Evolutionary conservation across 228 moss, liverwort and hornwort genomes (phyloP), one percentile per base, ranked within the genome.

Genomic region (Sphagnum fallax): DNA sequence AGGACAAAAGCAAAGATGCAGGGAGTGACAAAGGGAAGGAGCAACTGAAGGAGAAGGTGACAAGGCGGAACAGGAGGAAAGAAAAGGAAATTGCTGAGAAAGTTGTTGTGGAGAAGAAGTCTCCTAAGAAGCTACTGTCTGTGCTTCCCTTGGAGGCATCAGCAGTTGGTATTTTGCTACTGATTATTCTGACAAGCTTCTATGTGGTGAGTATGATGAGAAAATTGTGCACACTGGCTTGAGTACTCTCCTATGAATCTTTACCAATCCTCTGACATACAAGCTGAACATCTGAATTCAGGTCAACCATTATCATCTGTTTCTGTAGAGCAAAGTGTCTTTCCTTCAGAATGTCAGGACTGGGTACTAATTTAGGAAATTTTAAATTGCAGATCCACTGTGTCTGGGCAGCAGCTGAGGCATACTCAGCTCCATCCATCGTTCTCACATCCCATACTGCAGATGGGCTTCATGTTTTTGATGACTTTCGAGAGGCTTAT

Each of bases 361-460:
- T 32, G 32, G 32, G 32, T 32, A 32, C 32, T 32, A 32, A 32
- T 32, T 32, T 32, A 32, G 32, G 32, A 32, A 32, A 32, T 55
- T 8, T 55, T 3, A 8, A 55, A 55, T 52, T 77, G 79, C 87
- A 98, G 97, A 78, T 98, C 73, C 98, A 98, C 76, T 98, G 92
- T 79, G 98, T 98, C 47, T 98, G 98, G 98, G 98, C 98, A 68
- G 98, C 98, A 50, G 98, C 98, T 51, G 98, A 98, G 70, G 98
- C 98, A 60, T 98, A 98, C 76, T 98, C 94, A 68, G 98, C 98
- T 68, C 98, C 98, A 49, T 98, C 98, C 10, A 93, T 98, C 66
- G 98, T 98, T 52, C 80, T 98, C 70, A 88, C 98, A 63, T 94
- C 94, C 16, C 90, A 84, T 53, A 89, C 91, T 52, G 80, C 88